These are phyloP conservation scores for Aspergillus sp. DNA, from an alignment of 2,329 filamentous ascomycete genomes.

Conservation along the genomic window DNA sequence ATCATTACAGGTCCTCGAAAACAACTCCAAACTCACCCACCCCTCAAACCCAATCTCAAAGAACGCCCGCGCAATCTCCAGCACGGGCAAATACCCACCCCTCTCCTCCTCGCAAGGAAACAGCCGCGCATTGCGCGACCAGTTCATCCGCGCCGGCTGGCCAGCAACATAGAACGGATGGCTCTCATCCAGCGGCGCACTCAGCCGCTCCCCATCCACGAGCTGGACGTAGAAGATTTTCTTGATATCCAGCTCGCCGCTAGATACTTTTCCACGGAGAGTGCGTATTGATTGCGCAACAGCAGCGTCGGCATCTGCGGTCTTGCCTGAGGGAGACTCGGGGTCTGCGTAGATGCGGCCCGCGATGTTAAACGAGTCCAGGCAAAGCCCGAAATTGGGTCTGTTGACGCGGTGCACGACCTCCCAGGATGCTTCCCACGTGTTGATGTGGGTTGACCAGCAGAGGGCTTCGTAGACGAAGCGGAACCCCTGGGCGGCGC, in stretches of 20 bases:
- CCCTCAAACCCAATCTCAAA: conserved; percentile 64
- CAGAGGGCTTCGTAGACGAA: conserved; percentile 74
- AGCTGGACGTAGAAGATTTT: conserved; percentile 77
- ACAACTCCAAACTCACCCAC: conserved; percentile 72
- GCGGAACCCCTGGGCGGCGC: conserved; percentile 56
- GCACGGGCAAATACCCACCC: conserved; percentile 68
- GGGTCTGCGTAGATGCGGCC: conserved; percentile 72
- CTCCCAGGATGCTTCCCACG: conserved; percentile 72
- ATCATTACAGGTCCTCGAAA: conserved; percentile 60
- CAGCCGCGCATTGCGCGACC: conserved; percentile 71
- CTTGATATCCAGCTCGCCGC: conserved; percentile 52
- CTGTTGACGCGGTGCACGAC: conserved; percentile 65
- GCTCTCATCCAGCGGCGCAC: conserved; percentile 54
- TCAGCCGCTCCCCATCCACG: conserved; percentile 68
- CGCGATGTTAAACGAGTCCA: conserved; percentile 78
- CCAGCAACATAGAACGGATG: conserved; percentile 60
- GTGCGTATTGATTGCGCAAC: conserved; percentile 49
- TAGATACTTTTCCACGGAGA: background rate
- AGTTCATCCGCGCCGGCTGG: conserved; percentile 69
- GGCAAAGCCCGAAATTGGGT: conserved; percentile 71
- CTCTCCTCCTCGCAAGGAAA: conserved; percentile 64
- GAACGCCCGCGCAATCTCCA: conserved; percentile 60
- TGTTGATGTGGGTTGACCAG: conserved; percentile 69
- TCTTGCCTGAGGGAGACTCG: conserved; percentile 51
- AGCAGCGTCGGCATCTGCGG: conserved; percentile 54